phyloP scores from a whole-genome alignment of 1,284 basidiomycete genomes.

The Tilletia indica region DNA sequence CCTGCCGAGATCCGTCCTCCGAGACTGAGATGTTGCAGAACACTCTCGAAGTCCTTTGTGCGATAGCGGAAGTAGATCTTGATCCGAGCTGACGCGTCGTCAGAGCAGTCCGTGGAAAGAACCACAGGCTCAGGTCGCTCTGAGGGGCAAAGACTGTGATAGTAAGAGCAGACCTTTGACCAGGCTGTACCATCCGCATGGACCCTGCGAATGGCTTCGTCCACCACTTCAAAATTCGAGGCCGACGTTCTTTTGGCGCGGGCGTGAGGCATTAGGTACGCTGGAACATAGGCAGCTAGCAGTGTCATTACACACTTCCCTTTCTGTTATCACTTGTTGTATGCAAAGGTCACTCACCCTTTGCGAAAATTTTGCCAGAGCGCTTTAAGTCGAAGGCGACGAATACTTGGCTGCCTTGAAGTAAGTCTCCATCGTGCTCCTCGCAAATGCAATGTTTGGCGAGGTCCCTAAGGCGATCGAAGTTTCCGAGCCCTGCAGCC shows the following conservation, averaged over 20 bases:
- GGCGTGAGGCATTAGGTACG: constrained; percentile 6
- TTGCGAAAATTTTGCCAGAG: not conserved
- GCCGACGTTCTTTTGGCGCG: not conserved
- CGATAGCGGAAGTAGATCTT: constrained; percentile 15
- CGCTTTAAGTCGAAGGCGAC: constrained; percentile 8
- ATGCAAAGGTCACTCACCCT: not conserved
- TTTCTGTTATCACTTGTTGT: too few species aligned
- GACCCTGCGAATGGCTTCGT: not conserved
- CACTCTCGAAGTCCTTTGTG: not conserved
- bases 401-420: constrained; percentile 5
- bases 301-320: too few species aligned
- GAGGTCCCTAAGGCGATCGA: constrained; percentile 1
- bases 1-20: not conserved
- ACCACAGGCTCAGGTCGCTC: constrained; percentile 3
- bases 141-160: not conserved
- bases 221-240: not conserved
- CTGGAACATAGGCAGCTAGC: not conserved
- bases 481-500: not conserved
- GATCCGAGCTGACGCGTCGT: not conserved
- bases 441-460: not conserved
- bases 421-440: not conserved
- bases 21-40: not conserved
- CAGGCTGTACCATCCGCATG: not conserved
- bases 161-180: not conserved
- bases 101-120: constrained; percentile 1